Base-by-base conservation (phyloP, 2,329 filamentous ascomycete species). In the Thyridium curvatum region DNA sequence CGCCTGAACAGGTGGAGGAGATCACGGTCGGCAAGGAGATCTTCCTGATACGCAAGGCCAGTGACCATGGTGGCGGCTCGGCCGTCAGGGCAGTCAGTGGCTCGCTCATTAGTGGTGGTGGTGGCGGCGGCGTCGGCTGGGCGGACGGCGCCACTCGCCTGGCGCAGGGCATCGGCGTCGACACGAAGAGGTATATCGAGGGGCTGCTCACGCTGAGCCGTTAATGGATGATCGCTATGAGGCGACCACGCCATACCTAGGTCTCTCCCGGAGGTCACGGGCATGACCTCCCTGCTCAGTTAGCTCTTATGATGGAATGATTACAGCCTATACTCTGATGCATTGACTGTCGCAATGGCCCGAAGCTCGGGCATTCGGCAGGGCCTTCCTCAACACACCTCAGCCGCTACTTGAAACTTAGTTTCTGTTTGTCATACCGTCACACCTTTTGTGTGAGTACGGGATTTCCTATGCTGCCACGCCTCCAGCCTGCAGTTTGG, bases 181-280 rank as follows among this genome's bases (percentile, higher is more conserved):
- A 90, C 65, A 86, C 84, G 21, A 73, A 80, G 57, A 75, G 74
- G 54, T 89, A 89, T 58, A 77, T 89, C 4, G 84, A 89, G 56
- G 79, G 79, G 2, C 55, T 90, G 40, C 62, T 89, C 56, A 86
- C 72, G 52, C 56, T 88, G 52, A 74, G 72, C 54, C 59, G 67
- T 29, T 71, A 47, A 50, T 35, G 34, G 35, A n/a, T 47, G 21
- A 26, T 26, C 21, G 21, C 21, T 26, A 30, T 18, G 18, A 34
- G 36, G 37, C 34, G 10, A 35, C 18, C 18, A 10, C 6, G 10
- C 21, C 21, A 10, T 6, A 26, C 21, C 21, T 26, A 26, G 21
- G 10, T 26, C 6, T 26, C 21, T 10, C 21, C 6, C 6, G 10
- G 21, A 26, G 21, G 21, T 6, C 21, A 26, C 10, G 21, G 6